phyloP scores from a whole-genome alignment of 306 rosid genomes.

The Pyrus pyrifolia region DNA sequence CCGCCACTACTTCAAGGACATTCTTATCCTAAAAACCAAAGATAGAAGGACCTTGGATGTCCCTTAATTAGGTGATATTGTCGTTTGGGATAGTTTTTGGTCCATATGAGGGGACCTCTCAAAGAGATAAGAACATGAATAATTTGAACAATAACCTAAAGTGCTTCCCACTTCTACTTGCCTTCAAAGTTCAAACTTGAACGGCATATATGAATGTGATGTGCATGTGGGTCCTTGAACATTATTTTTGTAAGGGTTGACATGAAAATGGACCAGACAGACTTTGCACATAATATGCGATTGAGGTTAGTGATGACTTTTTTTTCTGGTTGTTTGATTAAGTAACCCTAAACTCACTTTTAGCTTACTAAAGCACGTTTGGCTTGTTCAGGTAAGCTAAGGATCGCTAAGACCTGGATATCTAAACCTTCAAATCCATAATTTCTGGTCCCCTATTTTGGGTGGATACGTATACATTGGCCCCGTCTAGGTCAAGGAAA shows the following conservation, averaged over 20 bases:
- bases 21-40: background rate
- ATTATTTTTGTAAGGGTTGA: conserved; percentile 2
- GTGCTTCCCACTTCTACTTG: background rate
- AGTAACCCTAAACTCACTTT: background rate
- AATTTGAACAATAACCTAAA: background rate
- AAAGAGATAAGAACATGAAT: background rate
- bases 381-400: background rate
- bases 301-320: background rate
- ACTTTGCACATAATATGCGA: background rate
- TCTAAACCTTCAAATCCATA: background rate
- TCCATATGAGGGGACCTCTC: background rate
- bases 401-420: background rate
- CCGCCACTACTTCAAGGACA: background rate
- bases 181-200: background rate
- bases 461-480: background rate
- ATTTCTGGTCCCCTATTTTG: background rate
- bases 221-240: background rate
- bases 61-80: background rate
- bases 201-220: background rate
- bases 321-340: background rate
- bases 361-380: no score
- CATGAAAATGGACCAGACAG: conserved; percentile 3
- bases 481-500: background rate
- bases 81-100: background rate
- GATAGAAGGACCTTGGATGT: background rate